Evolutionary conservation across 768 basidiomycete genomes (phyloP).

Genomic region (Psilocybe tampanensis): DNA sequence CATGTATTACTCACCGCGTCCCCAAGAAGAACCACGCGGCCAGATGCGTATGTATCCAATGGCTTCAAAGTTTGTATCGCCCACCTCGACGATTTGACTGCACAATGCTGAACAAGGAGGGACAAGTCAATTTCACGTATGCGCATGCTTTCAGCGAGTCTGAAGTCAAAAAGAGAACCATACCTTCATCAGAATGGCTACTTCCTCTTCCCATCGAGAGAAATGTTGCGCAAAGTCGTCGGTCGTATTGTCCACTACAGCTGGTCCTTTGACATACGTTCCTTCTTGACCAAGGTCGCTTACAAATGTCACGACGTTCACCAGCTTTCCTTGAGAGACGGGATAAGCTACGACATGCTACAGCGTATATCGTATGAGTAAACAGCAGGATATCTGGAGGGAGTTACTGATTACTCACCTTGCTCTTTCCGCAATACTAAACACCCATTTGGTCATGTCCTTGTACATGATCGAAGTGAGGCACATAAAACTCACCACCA

Average conservation of each 20-base stretch:
- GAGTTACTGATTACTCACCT: slow-evolving; percentile 3
- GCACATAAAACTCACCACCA: slow-evolving; percentile 23
- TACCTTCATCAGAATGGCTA: slow-evolving; percentile 18
- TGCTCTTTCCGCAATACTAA: slow-evolving; percentile 20
- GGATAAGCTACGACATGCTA: slow-evolving; percentile 39
- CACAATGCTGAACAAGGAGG: slow-evolving; percentile 16
- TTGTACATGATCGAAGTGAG: background rate
- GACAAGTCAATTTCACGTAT: background rate
- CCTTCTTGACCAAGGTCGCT: slow-evolving; percentile 25
- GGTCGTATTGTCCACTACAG: slow-evolving; percentile 18
- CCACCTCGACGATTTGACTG: slow-evolving; percentile 19
- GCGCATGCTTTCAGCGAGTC: too few species aligned
- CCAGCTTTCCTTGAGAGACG: slow-evolving; percentile 26
- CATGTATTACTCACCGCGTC: slow-evolving; percentile 20
- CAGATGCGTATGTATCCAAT: slow-evolving; percentile 16
- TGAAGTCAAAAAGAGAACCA: too few species aligned
- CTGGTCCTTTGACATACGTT: slow-evolving; percentile 28
- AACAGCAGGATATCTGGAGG: background rate
- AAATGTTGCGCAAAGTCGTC: slow-evolving; percentile 30
- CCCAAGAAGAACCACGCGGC: slow-evolving; percentile 20
- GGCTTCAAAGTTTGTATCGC: slow-evolving; percentile 22
- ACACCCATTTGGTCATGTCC: background rate
- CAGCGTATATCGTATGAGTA: background rate
- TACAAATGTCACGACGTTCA: slow-evolving; percentile 31
- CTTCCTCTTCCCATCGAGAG: slow-evolving; percentile 33